These are phyloP conservation scores for Pilasporangium apinafurcum DNA, from an alignment of 352 stramenopile genomes.

Conservation along the genomic window DNA sequence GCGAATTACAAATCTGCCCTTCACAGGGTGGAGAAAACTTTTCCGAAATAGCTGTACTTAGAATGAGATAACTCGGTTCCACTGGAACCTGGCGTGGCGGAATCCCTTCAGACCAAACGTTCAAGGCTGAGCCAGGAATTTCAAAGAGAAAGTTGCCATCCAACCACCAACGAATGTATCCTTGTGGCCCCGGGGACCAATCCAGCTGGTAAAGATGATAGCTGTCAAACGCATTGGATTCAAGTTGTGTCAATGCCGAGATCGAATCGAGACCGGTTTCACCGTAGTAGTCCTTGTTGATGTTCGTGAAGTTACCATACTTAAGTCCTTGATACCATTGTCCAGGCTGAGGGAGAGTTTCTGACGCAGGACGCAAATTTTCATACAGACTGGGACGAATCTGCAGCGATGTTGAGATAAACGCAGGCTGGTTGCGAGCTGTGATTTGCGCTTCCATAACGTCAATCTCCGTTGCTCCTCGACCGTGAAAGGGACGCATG, in stretches of 20 bases:
- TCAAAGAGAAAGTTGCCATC: constrained; percentile 94
- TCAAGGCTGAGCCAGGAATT: constrained; percentile 86
- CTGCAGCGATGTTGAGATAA: constrained; percentile 93
- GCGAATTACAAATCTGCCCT: constrained; percentile 90
- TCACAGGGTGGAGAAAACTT: constrained; percentile 91
- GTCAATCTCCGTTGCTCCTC: constrained; percentile 96
- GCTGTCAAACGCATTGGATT: constrained; percentile 86
- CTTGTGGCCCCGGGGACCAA: constrained; percentile 89
- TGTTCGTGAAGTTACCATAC: constrained; percentile 79
- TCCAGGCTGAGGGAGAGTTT: constrained; percentile 42
- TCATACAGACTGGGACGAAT: constrained; percentile 73
- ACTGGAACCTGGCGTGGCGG: constrained; percentile 87
- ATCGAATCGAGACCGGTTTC: constrained; percentile 92
- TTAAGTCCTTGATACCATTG: constrained; percentile 90
- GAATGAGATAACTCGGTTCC: constrained; percentile 96
- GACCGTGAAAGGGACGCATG: constrained; percentile 86
- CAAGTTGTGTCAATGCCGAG: constrained; percentile 90
- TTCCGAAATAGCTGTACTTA: constrained; percentile 96
- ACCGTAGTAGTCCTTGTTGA: constrained; percentile 96
- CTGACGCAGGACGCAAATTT: constrained; percentile 54
- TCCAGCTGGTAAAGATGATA: constrained; percentile 95
- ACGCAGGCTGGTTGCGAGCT: constrained; percentile 81
- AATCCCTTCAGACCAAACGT: constrained; percentile 53
- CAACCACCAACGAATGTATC: constrained; percentile 93
- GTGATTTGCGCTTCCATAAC: constrained; percentile 90